These are phyloP conservation scores for Hypomontagnella monticulosa DNA, from an alignment of 495 filamentous ascomycete genomes.

Conservation along the genomic window DNA sequence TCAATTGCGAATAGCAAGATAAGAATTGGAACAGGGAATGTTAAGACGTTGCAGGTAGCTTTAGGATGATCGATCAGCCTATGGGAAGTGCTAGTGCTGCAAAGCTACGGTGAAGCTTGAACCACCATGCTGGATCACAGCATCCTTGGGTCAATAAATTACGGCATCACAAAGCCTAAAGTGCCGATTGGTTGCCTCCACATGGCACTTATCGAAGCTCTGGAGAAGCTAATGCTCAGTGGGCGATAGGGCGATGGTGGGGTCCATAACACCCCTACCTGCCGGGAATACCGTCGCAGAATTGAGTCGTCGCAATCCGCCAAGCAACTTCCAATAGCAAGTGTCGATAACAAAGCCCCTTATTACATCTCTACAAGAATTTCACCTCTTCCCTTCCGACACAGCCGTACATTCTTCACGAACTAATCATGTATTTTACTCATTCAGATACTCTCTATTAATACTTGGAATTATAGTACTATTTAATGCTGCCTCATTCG, in stretches of 20 bases:
- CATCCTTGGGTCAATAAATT: conserved; percentile 22
- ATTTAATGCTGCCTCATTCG: neutral
- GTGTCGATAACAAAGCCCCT: conserved; percentile 29
- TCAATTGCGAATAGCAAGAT: too few species aligned
- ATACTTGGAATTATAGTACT: neutral
- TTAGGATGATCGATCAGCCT: neutral
- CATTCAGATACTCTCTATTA: conserved; percentile 7
- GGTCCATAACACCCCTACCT: neutral
- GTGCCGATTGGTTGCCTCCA: conserved; percentile 24
- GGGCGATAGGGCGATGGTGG: neutral
- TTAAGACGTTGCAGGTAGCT: neutral
- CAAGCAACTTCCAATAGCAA: conserved; percentile 21
- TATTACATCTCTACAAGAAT: conserved; percentile 13
- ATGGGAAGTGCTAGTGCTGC: conserved; percentile 1
- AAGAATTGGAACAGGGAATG: neutral
- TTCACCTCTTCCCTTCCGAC: conserved; percentile 13
- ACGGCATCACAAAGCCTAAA: conserved; percentile 10
- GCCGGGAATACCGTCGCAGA: neutral
- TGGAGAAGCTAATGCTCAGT: too few species aligned
- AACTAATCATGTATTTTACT: neutral
- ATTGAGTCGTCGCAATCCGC: conserved; percentile 12
- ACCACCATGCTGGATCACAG: conserved; percentile 26
- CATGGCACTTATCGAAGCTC: neutral
- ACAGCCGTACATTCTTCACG: conserved; percentile 21
- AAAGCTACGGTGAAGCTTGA: conserved; percentile 13